These are phyloP conservation scores for Blastocystis sp. DNA, from an alignment of 352 stramenopile species.

Conservation along the genomic window DNA sequence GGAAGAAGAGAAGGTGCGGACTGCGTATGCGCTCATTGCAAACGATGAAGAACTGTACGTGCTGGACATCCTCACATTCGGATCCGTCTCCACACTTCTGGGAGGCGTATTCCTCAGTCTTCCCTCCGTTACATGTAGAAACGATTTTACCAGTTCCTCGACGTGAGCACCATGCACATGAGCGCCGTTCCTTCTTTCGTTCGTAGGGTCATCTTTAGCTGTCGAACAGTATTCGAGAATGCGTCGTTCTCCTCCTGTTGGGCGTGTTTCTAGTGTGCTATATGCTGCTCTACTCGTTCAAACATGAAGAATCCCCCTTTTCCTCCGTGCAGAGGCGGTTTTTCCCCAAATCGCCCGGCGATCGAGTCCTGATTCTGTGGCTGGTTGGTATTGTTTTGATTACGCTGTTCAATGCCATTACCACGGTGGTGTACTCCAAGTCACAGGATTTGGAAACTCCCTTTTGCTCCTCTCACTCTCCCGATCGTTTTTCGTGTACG, in stretches of 20 bases:
- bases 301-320: constrained; percentile 53
- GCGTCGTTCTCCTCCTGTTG: neutral
- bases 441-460: neutral
- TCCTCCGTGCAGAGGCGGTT: neutral
- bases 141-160: constrained; percentile 25
- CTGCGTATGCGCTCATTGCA: neutral
- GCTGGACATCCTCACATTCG: constrained; percentile 48
- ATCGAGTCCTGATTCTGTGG: constrained; percentile 20
- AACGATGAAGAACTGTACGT: constrained; percentile 22
- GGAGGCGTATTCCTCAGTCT: constrained; percentile 18
- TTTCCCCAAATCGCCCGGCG: neutral
- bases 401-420: neutral
- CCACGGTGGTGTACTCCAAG: neutral
- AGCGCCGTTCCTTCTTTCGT: neutral
- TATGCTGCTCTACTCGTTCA: neutral
- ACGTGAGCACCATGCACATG: neutral
- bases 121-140: constrained; percentile 21
- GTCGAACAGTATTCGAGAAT: neutral
- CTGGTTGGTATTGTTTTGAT: neutral
- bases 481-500: constrained; percentile 39
- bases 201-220: constrained; percentile 2
- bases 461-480: neutral
- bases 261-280: neutral
- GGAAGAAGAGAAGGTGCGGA: neutral
- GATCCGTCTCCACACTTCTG: constrained; percentile 37